phyloP scores from a whole-genome alignment of 2,329 filamentous ascomycete species.

The Hypoxylon sp. region DNA sequence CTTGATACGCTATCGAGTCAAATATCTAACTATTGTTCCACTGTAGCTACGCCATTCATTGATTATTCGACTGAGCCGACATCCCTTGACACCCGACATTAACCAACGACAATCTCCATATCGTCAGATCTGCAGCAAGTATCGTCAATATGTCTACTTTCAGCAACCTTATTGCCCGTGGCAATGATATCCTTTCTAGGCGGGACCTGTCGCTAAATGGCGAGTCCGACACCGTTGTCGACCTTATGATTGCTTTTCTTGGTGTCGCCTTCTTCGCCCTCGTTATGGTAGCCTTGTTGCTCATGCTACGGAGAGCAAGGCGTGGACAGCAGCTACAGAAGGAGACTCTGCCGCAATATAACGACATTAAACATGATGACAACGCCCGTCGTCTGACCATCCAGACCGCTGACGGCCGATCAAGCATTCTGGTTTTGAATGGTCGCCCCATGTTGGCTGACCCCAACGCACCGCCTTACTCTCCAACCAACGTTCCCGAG shows the following conservation, averaged over 20 bases:
- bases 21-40: slow-evolving; percentile 47
- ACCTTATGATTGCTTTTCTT: slow-evolving; percentile 84
- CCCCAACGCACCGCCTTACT: slow-evolving; percentile 80
- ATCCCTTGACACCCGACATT: slow-evolving; percentile 45
- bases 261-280: slow-evolving; percentile 82
- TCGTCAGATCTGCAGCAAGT: slow-evolving; percentile 35
- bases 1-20: slow-evolving; percentile 30
- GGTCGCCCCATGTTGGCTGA: slow-evolving; percentile 81
- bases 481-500: slow-evolving; percentile 88
- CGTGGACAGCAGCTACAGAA: slow-evolving; percentile 63
- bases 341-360: slow-evolving; percentile 78
- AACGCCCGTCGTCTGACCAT: slow-evolving; percentile 72
- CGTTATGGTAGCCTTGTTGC: slow-evolving; percentile 75
- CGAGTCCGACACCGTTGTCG: slow-evolving; percentile 74
- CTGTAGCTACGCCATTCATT: slow-evolving; percentile 46
- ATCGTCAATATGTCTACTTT: slow-evolving; percentile 54
- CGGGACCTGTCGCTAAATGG: slow-evolving; percentile 59
- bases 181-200: slow-evolving; percentile 62
- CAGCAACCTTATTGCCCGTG: slow-evolving; percentile 58
- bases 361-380: slow-evolving; percentile 69
- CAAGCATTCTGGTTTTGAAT: slow-evolving; percentile 83
- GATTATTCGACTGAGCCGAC: slow-evolving; percentile 46
- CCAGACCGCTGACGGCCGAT: slow-evolving; percentile 70
- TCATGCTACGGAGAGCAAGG: slow-evolving; percentile 78
- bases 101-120: slow-evolving; percentile 39